phyloP scores from a whole-genome alignment of 2,329 filamentous ascomycete species.

The Epichloe amarillans region DNA sequence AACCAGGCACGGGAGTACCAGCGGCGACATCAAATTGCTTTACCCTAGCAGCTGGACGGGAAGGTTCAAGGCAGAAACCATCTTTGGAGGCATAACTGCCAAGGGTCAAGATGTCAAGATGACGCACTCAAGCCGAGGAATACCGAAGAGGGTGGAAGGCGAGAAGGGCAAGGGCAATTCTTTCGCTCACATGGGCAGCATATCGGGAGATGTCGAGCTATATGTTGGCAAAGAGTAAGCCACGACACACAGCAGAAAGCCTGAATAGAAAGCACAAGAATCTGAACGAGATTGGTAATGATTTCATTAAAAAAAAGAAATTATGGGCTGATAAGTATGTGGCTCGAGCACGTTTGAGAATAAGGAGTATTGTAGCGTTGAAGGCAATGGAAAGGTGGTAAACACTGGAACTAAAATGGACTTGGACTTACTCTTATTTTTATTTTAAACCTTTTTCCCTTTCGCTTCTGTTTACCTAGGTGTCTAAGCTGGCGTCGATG shows the following conservation, averaged over 20 bases:
- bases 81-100: conserved; percentile 27
- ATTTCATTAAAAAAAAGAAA: too few relatives aligned
- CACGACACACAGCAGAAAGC: too few relatives aligned
- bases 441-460: too few relatives aligned
- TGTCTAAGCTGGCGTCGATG: too few relatives aligned
- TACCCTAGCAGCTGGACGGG: conserved; percentile 41
- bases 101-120: conserved; percentile 30
- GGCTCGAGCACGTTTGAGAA: too few relatives aligned
- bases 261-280: too few relatives aligned
- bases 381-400: too few relatives aligned
- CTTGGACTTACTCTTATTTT: neutral
- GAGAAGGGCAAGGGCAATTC: conserved; percentile 29
- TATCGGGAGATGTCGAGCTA: conserved; percentile 18
- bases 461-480: neutral
- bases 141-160: conserved; percentile 20
- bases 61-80: conserved; percentile 23
- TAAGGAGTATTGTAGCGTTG: too few relatives aligned
- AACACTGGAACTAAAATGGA: too few relatives aligned
- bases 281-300: too few relatives aligned
- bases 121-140: conserved; percentile 18
- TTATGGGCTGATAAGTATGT: too few relatives aligned
- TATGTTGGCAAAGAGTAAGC: conserved; percentile 11
- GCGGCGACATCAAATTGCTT: conserved; percentile 26
- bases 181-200: conserved; percentile 16
- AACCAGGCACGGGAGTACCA: conserved; percentile 30